These are phyloP conservation scores for Helotiales sp. DNA, from an alignment of 2,329 filamentous ascomycete genomes.

Conservation along the genomic window DNA sequence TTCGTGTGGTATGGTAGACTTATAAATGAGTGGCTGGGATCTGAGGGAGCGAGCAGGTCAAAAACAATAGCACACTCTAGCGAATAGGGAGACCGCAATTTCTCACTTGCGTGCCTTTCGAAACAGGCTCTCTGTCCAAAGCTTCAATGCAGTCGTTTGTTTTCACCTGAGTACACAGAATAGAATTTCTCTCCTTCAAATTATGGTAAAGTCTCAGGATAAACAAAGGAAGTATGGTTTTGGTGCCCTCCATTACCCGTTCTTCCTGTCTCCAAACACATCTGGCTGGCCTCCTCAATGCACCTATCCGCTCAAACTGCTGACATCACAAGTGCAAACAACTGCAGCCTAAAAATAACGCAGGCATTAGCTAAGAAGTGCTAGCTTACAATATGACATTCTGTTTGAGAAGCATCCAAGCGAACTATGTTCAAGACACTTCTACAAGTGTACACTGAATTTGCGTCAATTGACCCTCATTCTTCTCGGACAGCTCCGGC, in stretches of 20 bases:
- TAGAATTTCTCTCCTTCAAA: background rate
- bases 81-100: constrained; percentile 23
- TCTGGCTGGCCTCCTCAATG: background rate
- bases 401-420: background rate
- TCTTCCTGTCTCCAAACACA: background rate
- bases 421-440: background rate
- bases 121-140: constrained; percentile 8
- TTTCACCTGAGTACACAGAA: background rate
- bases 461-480: background rate
- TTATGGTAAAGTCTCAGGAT: background rate
- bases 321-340: constrained; percentile 9
- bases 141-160: background rate
- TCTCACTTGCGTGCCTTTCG: constrained; percentile 9
- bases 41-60: constrained; percentile 6
- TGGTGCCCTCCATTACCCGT: background rate
- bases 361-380: background rate
- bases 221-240: background rate
- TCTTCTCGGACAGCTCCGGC: background rate
- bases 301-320: constrained; percentile 4
- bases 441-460: background rate
- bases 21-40: constrained; percentile 15
- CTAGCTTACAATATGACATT: background rate
- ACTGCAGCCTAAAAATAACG: background rate
- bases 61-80: constrained; percentile 10
- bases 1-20: constrained; percentile 3